Base-by-base conservation (phyloP, 2,329 filamentous ascomycete species). In the Aspergillus ochraceoroseus region DNA sequence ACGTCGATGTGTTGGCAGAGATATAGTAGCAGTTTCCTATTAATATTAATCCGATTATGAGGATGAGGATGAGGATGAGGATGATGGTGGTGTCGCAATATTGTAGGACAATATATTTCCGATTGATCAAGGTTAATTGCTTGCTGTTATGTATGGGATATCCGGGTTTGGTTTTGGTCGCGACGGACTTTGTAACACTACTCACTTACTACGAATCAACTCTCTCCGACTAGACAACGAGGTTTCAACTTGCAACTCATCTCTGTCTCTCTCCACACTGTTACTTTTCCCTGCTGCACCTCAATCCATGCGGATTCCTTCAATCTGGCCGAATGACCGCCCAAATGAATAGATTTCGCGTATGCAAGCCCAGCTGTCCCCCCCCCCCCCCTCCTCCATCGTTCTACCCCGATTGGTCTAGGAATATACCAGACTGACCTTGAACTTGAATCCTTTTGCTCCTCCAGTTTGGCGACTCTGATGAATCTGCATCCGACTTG, bases 401-500 rank as follows among this genome's bases (percentile, higher is more conserved):
- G 27, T 25, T 12, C 13, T 13, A 7, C 15, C 22, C 33, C 33
- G 39, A 31, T 36, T 38, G 38, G 33, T 12, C 26, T 27, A 19
- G 26, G 23, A 29, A 28, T 34, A 22, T 27, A 33, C 5, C 25
- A 26, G 32, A 17, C 41, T 44, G 36, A 39, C 36, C 22, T 34
- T 26, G 22, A 38, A 42, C 19, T n/a, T 15, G 31, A 32, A 32
- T 44, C 29, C 32, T 37, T 7, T 28, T 13, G n/a, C 19, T 19
- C 13, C 35, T 46, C 35, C 48, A 71, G 67, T 68, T 70, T 48
- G 62, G 60, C 47, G 63, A 67, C 53, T 67, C 66, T 34, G 68
- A 71, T 39, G 70, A 66, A 46, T 72, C 71, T 27, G 58, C 58
- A 32, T 67, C 67, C 33, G 66, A 68, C 44, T 53, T 79, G 55